Evolutionary conservation across 148 eudicot species (phyloP).

Genomic region (Rhododendron henanense): DNA sequence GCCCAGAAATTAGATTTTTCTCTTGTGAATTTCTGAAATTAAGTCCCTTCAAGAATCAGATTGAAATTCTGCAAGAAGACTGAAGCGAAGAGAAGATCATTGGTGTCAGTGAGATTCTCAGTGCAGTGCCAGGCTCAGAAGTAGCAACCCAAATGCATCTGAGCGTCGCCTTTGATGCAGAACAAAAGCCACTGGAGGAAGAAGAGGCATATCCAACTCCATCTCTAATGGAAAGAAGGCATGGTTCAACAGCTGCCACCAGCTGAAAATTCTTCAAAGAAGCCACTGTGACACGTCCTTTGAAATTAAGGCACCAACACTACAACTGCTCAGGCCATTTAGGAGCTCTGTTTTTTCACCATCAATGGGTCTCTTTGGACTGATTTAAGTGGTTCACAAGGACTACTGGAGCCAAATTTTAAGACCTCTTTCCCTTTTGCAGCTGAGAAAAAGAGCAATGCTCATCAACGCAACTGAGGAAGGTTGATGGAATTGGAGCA

Average conservation of each 20-base stretch:
- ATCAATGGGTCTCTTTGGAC: conserved; percentile 23
- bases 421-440: not conserved
- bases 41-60: not conserved
- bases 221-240: conserved; percentile 1
- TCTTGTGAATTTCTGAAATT: not conserved
- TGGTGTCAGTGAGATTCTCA: no score
- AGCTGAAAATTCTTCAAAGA: conserved; percentile 57
- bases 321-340: conserved; percentile 56
- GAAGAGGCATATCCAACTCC: not conserved
- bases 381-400: not conserved
- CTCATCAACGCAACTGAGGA: conserved; percentile 13
- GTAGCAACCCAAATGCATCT: no score
- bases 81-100: not conserved
- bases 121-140: not conserved
- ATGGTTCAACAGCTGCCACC: conserved; percentile 31
- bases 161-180: no score
- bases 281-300: conserved; percentile 56
- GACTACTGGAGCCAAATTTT: not conserved
- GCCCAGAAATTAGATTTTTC: conserved; percentile 1
- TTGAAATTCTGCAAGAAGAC: conserved; percentile 3
- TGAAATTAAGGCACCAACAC: conserved; percentile 59
- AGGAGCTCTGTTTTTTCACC: conserved; percentile 41
- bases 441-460: not conserved
- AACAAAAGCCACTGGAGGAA: no score
- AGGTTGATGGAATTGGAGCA: conserved; percentile 31